A percentile compares a stretch with the other conserved stretches of the same genome.
These are phyloP conservation scores for Potentilla sterilis DNA, from an alignment of 306 rosid species.

Conservation along the genomic window DNA sequence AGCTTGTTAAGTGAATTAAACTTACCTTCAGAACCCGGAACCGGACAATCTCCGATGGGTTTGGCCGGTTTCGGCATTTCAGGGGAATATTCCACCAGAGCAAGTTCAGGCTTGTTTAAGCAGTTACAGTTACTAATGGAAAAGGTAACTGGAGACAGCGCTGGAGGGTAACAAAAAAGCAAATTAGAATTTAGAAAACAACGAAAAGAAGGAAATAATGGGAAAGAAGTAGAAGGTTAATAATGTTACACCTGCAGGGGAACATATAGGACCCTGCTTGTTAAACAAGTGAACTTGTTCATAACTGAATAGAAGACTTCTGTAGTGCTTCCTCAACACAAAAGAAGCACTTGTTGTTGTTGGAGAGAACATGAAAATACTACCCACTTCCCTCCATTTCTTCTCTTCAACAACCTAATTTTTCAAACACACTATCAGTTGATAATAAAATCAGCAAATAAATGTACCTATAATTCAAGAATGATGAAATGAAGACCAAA, in stretches of 20 bases:
- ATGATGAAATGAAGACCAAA: slow-evolving; percentile 18
- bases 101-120: slow-evolving; percentile 62
- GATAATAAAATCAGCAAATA: background rate
- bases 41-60: slow-evolving; percentile 26
- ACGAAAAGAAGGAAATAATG: background rate
- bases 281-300: slow-evolving; percentile 83
- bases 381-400: slow-evolving; percentile 99
- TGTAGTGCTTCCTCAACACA: slow-evolving; percentile 82
- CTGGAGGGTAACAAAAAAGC: background rate
- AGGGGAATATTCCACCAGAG: slow-evolving; percentile 71
- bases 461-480: background rate
- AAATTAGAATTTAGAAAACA: background rate
- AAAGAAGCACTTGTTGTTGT: slow-evolving; percentile 94
- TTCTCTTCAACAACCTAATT: slow-evolving; percentile 87
- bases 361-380: slow-evolving; percentile 70
- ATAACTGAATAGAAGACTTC: slow-evolving; percentile 73
- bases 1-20: background rate
- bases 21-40: slow-evolving; percentile 49
- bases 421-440: background rate
- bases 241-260: slow-evolving; percentile 49
- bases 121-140: slow-evolving; percentile 45
- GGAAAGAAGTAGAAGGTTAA: background rate
- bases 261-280: slow-evolving; percentile 55
- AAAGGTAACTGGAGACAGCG: slow-evolving; percentile 40
- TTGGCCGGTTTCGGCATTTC: slow-evolving; percentile 35